phyloP scores from a whole-genome alignment of 148 eudicot genomes.

The Rhododendron griersonianum region DNA sequence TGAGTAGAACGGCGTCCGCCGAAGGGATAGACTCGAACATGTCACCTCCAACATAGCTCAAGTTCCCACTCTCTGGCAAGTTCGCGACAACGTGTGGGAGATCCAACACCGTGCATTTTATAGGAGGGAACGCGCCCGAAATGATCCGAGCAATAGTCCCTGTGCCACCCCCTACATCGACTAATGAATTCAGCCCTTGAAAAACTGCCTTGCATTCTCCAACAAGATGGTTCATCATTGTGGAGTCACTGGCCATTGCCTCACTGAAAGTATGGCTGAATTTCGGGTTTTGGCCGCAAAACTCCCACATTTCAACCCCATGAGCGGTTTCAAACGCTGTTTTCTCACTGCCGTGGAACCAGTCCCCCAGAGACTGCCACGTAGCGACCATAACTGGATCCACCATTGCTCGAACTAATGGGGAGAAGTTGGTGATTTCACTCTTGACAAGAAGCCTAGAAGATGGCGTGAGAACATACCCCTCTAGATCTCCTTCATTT shows the following conservation, averaged over 20 bases:
- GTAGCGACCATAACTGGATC: neutral
- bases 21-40: constrained; percentile 7
- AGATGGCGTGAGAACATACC: neutral
- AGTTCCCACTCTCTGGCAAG: neutral
- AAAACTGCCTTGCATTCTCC: neutral
- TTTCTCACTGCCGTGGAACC: neutral
- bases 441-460: neutral
- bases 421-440: neutral
- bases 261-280: neutral
- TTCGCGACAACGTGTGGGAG: neutral
- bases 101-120: constrained; percentile 10
- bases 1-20: neutral
- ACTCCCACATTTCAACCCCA: neutral
- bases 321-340: neutral
- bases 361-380: neutral
- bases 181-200: neutral
- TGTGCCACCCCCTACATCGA: constrained; percentile 8
- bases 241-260: constrained; percentile 3
- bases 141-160: neutral
- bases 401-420: neutral
- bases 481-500: constrained; percentile 2
- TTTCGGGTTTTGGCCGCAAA: neutral
- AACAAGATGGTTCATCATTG: neutral
- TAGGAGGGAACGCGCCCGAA: neutral
- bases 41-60: constrained; percentile 1